Conservation (phyloP, 1,139 yeast species). For the Protomyces inundatus region DNA sequence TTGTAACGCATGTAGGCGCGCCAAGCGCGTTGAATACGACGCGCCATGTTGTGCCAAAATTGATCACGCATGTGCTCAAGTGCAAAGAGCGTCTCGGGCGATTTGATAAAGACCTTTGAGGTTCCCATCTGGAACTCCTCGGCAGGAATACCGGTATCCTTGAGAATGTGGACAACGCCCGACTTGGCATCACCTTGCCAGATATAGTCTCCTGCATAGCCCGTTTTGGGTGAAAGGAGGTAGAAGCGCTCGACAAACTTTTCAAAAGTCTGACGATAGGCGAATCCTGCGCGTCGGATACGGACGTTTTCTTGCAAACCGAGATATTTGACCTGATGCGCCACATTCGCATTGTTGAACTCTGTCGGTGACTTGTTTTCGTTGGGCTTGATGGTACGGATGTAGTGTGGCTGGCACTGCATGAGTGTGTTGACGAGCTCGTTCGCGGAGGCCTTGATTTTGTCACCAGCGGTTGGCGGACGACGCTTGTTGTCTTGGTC, state of each 20-base stretch:
- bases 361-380: constrained; percentile 88
- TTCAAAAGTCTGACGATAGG: constrained; percentile 94
- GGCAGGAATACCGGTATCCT: constrained; percentile 71
- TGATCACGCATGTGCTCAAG: constrained; percentile 94
- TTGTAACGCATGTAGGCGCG: constrained; percentile 74
- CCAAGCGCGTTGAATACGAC: constrained; percentile 96
- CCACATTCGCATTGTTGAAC: constrained; percentile 79
- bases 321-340: constrained; percentile 91
- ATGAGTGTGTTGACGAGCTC: constrained; percentile 83
- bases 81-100: constrained; percentile 95
- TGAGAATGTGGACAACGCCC: constrained; percentile 74
- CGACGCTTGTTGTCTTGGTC: constrained; percentile 72
- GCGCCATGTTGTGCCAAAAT: constrained; percentile 98
- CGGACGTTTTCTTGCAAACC: constrained; percentile 97
- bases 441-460: constrained; percentile 88
- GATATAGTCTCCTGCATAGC: constrained; percentile 96
- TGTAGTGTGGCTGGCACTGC: constrained; percentile 86
- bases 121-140: constrained; percentile 89
- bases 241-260: constrained; percentile 96
- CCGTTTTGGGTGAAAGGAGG: constrained; percentile 77
- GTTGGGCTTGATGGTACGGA: constrained; percentile 96
- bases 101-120: constrained; percentile 90
- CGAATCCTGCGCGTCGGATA: constrained; percentile 97
- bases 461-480: constrained; percentile 97
- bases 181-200: constrained; percentile 84